Base-by-base conservation (phyloP, 352 stramenopile genomes). In the Globisporangium spinosum region DNA sequence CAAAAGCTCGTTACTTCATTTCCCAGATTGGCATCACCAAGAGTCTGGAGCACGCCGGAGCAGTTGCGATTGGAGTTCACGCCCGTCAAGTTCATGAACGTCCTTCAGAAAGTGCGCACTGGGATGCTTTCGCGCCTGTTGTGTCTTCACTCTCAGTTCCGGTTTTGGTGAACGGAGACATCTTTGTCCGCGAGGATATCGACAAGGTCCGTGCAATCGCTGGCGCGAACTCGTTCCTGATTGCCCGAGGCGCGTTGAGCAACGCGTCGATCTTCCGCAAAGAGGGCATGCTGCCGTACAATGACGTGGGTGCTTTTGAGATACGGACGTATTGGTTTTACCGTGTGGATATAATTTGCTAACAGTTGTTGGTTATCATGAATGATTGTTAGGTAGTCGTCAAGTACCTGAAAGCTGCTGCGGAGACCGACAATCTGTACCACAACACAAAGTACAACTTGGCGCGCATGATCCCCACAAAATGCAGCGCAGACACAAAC, bases 371-470 rank as follows among this genome's bases (percentile, higher is more conserved):
- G 8, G 2, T 3, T 47, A 7, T 58, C 4, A 25, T 58, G 20
- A 59, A 6, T 62, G 22, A 23, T 20, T 5, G 12, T 27, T 58
- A 83, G 74, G 77, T 82, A 6, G 82, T 91, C 22, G 61, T 77
- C 2, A 80, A 88, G 35, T 95, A 94, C 68, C 70, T 95, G 17
- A 78, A 83, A 59, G 74, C 78, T 45, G 77, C 84, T 0, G 88
- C 85, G 15, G 86, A 94, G 77, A 88, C 76, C 6, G 89, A 97
- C 78, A 96, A 96, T 43, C 80, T 93, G 51, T 95, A 85, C 62
- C 87, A 95, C 61, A 97, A 97, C 77, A 92, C 88, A 65, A 97
- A 97, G 81, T 97, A 97, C 80, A 94, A 82, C 49, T 69, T 96
- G 32, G 89, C 78, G 66, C 82, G 88, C 34, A 95, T 95, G 88